Evolutionary conservation across 306 rosid genomes (phyloP).

Genomic region (Medicago lupulina): DNA sequence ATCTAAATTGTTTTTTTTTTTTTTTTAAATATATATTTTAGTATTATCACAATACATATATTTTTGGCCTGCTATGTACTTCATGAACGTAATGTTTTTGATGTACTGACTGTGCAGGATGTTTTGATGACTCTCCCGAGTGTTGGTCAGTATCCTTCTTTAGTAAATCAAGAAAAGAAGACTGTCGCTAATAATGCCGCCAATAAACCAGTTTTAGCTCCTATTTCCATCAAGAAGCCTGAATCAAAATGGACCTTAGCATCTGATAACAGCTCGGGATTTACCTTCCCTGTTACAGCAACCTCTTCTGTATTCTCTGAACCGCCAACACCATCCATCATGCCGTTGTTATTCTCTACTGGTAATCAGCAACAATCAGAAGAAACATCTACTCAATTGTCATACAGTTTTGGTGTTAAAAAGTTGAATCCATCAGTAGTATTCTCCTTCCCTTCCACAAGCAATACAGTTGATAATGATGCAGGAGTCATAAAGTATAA

Average conservation of each 20-base stretch:
- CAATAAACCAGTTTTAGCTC: conserved; percentile 64
- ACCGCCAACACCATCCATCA: conserved; percentile 83
- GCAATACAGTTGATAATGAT: conserved; percentile 49
- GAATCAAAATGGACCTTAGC: conserved; percentile 63
- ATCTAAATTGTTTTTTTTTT: too few relatives aligned
- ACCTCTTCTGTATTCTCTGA: conserved; percentile 61
- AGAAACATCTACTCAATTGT: conserved; percentile 50
- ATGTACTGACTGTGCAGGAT: conserved; percentile 53
- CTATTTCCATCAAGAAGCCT: conserved; percentile 68
- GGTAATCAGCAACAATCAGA: conserved; percentile 48
- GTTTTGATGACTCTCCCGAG: conserved; percentile 41
- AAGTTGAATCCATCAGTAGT: conserved; percentile 54
- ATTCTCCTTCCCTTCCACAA: conserved; percentile 80
- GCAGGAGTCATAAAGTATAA: conserved; percentile 61
- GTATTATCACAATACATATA: too few relatives aligned
- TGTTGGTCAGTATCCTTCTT: conserved; percentile 33
- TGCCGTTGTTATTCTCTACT: conserved; percentile 58
- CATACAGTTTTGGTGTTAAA: conserved; percentile 65
- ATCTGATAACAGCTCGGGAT: conserved; percentile 62
- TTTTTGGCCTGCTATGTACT: too few relatives aligned
- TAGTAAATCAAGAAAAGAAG: conserved; percentile 47
- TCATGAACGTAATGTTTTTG: conserved; percentile 11
- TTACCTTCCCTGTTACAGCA: conserved; percentile 84
- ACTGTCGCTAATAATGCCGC: conserved; percentile 44
- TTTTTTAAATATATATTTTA: too few relatives aligned